phyloP scores from a whole-genome alignment of 148 eudicot species.

The Gaultheria prostrata region DNA sequence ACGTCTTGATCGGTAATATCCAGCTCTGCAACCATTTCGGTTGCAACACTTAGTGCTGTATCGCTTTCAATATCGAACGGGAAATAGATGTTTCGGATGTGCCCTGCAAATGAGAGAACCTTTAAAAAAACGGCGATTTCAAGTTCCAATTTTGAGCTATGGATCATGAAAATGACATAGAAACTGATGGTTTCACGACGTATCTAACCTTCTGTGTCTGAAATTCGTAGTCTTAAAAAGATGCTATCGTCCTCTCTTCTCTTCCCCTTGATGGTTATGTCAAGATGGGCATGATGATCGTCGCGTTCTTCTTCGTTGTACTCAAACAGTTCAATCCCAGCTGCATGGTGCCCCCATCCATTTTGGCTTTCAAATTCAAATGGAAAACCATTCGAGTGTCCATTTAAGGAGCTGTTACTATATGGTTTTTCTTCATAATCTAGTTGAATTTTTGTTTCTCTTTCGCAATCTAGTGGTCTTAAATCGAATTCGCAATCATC shows the following conservation, averaged over 20 bases:
- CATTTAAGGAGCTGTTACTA: slow-evolving; percentile 38
- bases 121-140: not conserved
- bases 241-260: slow-evolving; percentile 66
- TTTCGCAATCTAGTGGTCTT: slow-evolving; percentile 29
- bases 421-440: slow-evolving; percentile 19
- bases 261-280: slow-evolving; percentile 76
- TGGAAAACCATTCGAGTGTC: slow-evolving; percentile 33
- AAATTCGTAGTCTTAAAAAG: slow-evolving; percentile 61
- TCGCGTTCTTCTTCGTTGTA: slow-evolving; percentile 43
- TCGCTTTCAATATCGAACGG: slow-evolving; percentile 68
- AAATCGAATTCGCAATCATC: slow-evolving; percentile 47
- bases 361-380: slow-evolving; percentile 37
- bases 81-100: slow-evolving; percentile 67
- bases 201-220: slow-evolving; percentile 69
- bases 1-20: slow-evolving; percentile 83
- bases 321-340: slow-evolving; percentile 53
- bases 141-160: not conserved
- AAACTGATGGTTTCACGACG: not conserved
- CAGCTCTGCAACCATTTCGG: slow-evolving; percentile 79
- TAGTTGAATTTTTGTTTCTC: slow-evolving; percentile 39
- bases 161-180: not conserved
- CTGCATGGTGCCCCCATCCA: slow-evolving; percentile 41
- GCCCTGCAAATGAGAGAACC: slow-evolving; percentile 42
- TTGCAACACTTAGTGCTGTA: slow-evolving; percentile 81
- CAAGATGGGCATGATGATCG: slow-evolving; percentile 46